Evolutionary conservation across 805 yeast species (phyloP), one percentile per base, ranked within the genome.

Genomic region (Candida mattraensis): DNA sequence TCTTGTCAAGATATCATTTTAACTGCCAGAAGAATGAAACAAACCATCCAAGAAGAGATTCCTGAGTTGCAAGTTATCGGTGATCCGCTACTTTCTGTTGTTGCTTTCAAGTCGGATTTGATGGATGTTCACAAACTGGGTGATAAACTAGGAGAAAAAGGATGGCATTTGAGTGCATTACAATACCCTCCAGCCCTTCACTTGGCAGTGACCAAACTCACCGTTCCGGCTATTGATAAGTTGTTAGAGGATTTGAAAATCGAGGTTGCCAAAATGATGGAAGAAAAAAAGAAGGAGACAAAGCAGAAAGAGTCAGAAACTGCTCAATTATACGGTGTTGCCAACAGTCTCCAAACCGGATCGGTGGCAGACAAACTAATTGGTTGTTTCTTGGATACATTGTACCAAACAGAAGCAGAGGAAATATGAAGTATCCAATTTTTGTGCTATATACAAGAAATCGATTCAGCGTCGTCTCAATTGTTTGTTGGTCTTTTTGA

Each of bases 101-200:
- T 93, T 13, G 69, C 97, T 0, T 89, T 91, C 64, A 75, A 72
- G 19, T 78, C 87, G 3, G 56, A 60, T 23, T 50, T 47, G n/a
- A 38, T 89, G 34, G 80, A 83, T 56, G 74, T 91, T 36, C 89
- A 93, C 58, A 81, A 74, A 35, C 62, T 91, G 23, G 78, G 88
- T n/a, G 99, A 91, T 54, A 59, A 65, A 23, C 61, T 91, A 56
- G 58, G 74, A 21, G 63, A 68, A 31, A 69, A 70, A 36, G 95
- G 95, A 5, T 91, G 98, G 98, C 97, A 91, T 61, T 69, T 91
- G 48, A 78, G 83, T 34, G 71, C 95, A 0, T 68, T 93, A 45
- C 99, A 93, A 64, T 74, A 77, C 37, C 99, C 99, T 4, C 72
- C 95, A 0, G 96, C 97, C 0, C 62, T 93, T 30, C 99, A 93